Conservation (phyloP, 2,329 filamentous ascomycete genomes). For the Cladophialophora psammophila region DNA sequence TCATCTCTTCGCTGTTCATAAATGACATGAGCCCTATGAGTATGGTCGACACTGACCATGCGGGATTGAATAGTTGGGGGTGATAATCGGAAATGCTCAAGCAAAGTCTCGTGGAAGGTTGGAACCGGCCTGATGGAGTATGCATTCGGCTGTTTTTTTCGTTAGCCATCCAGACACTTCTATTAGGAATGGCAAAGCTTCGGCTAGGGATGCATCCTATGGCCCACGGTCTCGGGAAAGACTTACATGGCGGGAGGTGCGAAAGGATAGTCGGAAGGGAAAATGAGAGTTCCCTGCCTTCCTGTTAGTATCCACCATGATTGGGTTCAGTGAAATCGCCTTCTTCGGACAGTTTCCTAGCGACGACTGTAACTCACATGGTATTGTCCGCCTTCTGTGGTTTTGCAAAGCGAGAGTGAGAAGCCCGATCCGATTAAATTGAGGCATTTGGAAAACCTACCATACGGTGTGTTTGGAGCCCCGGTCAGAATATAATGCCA, state of each 20-base stretch:
- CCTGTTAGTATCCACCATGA: background rate
- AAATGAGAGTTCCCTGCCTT: conserved; percentile 77
- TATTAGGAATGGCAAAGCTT: background rate
- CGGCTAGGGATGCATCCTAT: background rate
- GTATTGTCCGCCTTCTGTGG: conserved; percentile 81
- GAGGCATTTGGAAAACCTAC: background rate
- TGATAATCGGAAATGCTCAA: conserved; percentile 98
- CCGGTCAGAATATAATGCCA: conserved; percentile 67
- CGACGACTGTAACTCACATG: conserved; percentile 60
- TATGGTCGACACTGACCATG: conserved; percentile 97
- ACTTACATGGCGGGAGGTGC: conserved; percentile 82
- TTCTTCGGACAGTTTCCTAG: background rate
- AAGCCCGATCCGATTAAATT: background rate
- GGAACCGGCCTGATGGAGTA: conserved; percentile 93
- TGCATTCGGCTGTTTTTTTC: conserved; percentile 74
- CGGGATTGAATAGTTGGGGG: conserved; percentile 96
- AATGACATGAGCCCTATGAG: conserved; percentile 92
- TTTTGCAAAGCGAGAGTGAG: background rate
- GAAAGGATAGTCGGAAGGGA: conserved; percentile 96
- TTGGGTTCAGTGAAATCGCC: background rate
- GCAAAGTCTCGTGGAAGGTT: conserved; percentile 88
- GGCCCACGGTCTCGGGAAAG: background rate
- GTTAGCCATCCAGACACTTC: background rate
- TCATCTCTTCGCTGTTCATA: conserved; percentile 99
- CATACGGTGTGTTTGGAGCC: conserved; percentile 89